Evolutionary conservation across 768 basidiomycete species (phyloP).

Genomic region (Multifurca ochricompacta): DNA sequence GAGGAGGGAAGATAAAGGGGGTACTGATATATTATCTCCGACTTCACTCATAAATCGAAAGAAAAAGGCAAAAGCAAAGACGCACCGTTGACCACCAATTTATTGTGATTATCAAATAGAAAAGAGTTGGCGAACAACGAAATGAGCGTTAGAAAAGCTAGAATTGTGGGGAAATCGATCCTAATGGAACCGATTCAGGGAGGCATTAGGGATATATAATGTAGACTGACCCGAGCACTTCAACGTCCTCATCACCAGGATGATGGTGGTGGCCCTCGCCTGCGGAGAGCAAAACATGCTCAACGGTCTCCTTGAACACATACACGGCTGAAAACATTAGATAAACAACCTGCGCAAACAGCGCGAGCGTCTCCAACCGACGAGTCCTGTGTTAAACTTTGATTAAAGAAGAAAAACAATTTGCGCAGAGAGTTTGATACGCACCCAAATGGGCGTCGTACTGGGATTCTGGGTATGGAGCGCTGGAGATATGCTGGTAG

Average conservation of each 20-base stretch:
- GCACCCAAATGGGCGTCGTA: slow-evolving; percentile 53
- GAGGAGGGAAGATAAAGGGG: slow-evolving; percentile 42
- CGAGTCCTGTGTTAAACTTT: slow-evolving; percentile 40
- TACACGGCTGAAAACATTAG: slow-evolving; percentile 92
- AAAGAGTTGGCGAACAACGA: slow-evolving; percentile 51
- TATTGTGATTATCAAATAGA: slow-evolving; percentile 54
- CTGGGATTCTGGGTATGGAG: slow-evolving; percentile 26
- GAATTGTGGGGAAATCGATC: slow-evolving; percentile 58
- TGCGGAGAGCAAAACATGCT: slow-evolving; percentile 76
- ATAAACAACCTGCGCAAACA: slow-evolving; percentile 91
- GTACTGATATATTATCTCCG: no score
- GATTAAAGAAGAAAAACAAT: background rate
- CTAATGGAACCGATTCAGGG: slow-evolving; percentile 27
- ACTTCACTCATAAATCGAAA: no score
- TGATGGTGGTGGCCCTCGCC: slow-evolving; percentile 66
- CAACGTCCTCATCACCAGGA: slow-evolving; percentile 45
- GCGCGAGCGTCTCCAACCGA: slow-evolving; percentile 57
- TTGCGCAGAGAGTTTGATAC: slow-evolving; percentile 19
- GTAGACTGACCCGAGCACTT: slow-evolving; percentile 34
- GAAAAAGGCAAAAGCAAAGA: slow-evolving; percentile 17
- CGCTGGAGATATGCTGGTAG: slow-evolving; percentile 38
- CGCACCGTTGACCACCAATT: slow-evolving; percentile 59
- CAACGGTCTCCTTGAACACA: slow-evolving; percentile 94
- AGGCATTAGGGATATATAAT: background rate
- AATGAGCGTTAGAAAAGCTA: slow-evolving; percentile 47